These are phyloP conservation scores for Acacia confusa DNA, from an alignment of 306 rosid species.

Conservation along the genomic window DNA sequence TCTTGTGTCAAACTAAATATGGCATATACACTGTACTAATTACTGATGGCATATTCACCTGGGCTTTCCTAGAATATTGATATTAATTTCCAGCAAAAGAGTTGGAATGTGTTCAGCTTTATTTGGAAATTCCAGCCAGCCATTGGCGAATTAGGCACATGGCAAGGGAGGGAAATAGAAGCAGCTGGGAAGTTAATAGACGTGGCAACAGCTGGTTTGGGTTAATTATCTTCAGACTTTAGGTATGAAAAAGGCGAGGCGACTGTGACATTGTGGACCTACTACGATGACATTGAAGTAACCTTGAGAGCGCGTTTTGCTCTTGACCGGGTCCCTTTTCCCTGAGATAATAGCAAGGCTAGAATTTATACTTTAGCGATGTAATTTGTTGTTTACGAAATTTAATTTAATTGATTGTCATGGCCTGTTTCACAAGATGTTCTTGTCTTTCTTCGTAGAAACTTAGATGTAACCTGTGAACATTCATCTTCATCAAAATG, in stretches of 20 bases:
- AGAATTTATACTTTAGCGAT: not conserved
- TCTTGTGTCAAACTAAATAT: not conserved
- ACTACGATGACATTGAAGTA: slow-evolving; percentile 66
- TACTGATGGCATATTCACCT: not conserved
- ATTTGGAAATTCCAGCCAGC: slow-evolving; percentile 66
- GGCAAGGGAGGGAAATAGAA: slow-evolving; percentile 70
- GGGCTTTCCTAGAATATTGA: not conserved
- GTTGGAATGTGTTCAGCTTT: not conserved
- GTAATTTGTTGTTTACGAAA: not conserved
- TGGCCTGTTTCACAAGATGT: not conserved
- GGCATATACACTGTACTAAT: not conserved
- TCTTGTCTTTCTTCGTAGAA: not conserved
- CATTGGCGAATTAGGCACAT: slow-evolving; percentile 64
- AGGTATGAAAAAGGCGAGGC: slow-evolving; percentile 92
- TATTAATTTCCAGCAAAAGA: slow-evolving; percentile 11
- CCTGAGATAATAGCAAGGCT: not conserved
- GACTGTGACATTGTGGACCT: slow-evolving; percentile 61
- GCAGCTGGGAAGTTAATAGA: slow-evolving; percentile 90
- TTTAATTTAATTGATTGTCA: not conserved
- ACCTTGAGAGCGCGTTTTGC: slow-evolving; percentile 79
- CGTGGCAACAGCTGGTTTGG: slow-evolving; percentile 74
- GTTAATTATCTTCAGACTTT: slow-evolving; percentile 80
- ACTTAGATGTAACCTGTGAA: not conserved
- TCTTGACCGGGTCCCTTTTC: slow-evolving; percentile 49
- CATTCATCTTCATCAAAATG: not conserved